A percentile compares a stretch with the other conserved stretches of the same genome.
phyloP scores from a whole-genome alignment of 2,329 filamentous ascomycete genomes.

The Phyllosticta citrichinensis region DNA sequence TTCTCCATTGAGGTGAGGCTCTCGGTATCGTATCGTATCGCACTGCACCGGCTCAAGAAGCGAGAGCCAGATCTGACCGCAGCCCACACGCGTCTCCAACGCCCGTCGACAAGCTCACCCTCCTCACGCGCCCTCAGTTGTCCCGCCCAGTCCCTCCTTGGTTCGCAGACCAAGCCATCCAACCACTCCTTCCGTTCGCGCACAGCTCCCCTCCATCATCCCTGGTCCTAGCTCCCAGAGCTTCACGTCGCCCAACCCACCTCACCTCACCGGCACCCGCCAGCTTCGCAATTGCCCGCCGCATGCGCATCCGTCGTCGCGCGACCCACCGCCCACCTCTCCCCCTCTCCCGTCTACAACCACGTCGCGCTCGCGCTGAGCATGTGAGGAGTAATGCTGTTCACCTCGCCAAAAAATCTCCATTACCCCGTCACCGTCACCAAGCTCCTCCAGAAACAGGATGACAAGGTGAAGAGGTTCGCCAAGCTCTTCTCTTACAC shows the following conservation, averaged over 20 bases:
- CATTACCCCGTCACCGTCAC: conserved; percentile 92
- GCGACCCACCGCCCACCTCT: neutral
- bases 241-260: neutral
- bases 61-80: neutral
- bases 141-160: neutral
- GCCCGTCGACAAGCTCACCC: neutral
- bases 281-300: conserved; percentile 5
- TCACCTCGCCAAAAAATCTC: conserved; percentile 44
- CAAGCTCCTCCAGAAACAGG: conserved; percentile 65
- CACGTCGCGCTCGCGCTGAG: conserved; percentile 17
- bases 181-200: neutral
- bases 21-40: neutral
- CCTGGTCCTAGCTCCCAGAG: conserved; percentile 9
- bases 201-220: neutral
- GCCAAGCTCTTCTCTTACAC: conserved; percentile 78
- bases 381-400: conserved; percentile 34
- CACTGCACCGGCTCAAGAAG: neutral
- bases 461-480: conserved; percentile 65
- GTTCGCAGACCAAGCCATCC: neutral
- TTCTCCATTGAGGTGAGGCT: conserved; percentile 7
- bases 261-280: neutral
- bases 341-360: neutral
- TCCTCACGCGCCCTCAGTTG: neutral
- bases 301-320: conserved; percentile 6
- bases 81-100: neutral